A percentile compares a stretch with the other conserved stretches of the same genome.
These are phyloP conservation scores for Neurospora pannonica DNA, from an alignment of 495 filamentous ascomycete species.

Conservation along the genomic window DNA sequence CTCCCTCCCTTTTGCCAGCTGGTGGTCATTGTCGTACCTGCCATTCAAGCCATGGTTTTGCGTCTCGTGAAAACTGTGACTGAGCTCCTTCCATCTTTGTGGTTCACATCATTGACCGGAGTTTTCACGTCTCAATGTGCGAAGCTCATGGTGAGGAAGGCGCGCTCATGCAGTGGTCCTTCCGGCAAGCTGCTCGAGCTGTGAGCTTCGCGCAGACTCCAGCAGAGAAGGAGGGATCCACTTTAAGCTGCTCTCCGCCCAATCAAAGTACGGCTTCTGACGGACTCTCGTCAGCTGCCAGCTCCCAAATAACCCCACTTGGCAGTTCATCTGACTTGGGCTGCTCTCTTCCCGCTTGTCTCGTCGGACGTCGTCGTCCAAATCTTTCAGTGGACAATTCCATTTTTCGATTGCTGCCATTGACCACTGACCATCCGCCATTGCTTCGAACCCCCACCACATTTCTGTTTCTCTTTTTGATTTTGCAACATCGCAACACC, in stretches of 20 bases:
- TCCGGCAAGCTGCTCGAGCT: background rate
- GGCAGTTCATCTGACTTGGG: background rate
- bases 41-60: background rate
- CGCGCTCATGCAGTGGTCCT: background rate
- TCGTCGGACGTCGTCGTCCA: background rate
- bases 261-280: background rate
- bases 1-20: background rate
- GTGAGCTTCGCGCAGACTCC: background rate
- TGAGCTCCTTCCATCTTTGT: background rate
- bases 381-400: background rate
- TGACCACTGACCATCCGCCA: background rate
- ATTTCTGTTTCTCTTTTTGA: background rate
- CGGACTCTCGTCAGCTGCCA: background rate
- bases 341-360: background rate
- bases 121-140: background rate
- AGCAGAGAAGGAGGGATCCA: background rate
- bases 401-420: background rate
- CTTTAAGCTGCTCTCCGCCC: background rate
- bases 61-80: background rate
- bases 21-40: background rate
- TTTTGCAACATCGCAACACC: background rate
- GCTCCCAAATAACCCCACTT: background rate
- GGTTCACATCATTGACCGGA: background rate
- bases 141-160: background rate
- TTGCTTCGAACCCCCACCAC: background rate